phyloP scores from a whole-genome alignment of 108 stramenopile genomes.

The Tribonema minus region DNA sequence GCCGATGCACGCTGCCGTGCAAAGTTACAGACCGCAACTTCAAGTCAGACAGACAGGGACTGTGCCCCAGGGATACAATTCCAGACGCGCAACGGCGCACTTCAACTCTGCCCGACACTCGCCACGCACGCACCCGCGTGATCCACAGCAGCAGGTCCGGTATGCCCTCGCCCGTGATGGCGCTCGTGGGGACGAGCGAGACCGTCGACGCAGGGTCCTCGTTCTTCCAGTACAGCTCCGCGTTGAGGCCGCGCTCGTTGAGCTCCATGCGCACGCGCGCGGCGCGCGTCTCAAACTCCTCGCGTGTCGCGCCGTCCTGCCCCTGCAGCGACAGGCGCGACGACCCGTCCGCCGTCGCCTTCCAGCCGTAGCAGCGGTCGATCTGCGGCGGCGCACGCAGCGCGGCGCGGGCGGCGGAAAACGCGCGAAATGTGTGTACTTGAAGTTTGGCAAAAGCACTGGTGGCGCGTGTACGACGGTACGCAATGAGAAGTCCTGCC shows the following conservation, averaged over 20 bases:
- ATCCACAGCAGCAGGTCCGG: conserved; percentile 91
- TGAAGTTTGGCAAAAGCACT: too few relatives aligned
- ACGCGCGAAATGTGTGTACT: too few relatives aligned
- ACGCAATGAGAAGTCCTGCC: too few relatives aligned
- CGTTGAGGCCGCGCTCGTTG: conserved; percentile 78
- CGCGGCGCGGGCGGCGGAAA: too few relatives aligned
- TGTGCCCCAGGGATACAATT: too few relatives aligned
- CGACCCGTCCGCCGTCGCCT: conserved; percentile 78
- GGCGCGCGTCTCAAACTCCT: conserved; percentile 83
- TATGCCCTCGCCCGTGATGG: conserved; percentile 96
- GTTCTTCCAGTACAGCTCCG: conserved; percentile 98
- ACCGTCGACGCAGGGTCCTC: conserved; percentile 62
- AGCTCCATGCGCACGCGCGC: conserved; percentile 38
- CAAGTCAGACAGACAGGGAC: too few relatives aligned
- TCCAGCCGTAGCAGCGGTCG: conserved; percentile 96
- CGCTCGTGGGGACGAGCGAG: conserved; percentile 93
- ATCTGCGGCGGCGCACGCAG: conserved; percentile 26
- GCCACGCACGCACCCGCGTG: too few relatives aligned
- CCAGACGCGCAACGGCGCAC: background rate
- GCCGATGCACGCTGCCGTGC: too few relatives aligned
- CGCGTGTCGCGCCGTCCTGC: conserved; percentile 78
- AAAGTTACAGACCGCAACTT: too few relatives aligned
- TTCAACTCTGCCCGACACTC: background rate
- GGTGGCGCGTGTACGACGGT: too few relatives aligned
- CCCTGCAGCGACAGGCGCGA: conserved; percentile 84